phyloP scores from a whole-genome alignment of 1,284 basidiomycete genomes.

The Testicularia cyperi region DNA sequence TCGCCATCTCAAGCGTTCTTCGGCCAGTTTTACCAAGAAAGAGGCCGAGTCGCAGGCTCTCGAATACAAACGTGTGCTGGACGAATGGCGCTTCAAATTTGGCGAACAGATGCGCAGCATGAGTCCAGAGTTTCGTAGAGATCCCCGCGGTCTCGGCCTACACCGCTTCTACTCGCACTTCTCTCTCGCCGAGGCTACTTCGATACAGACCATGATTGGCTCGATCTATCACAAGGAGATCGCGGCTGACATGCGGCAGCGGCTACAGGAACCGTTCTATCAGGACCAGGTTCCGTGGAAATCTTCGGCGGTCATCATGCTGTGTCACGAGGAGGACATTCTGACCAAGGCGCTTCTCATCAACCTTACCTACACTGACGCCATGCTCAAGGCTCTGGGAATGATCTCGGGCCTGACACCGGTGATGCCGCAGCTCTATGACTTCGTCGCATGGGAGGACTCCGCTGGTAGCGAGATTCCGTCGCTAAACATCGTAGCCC shows the following conservation, averaged over 20 bases:
- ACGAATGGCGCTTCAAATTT: slow-evolving; percentile 36
- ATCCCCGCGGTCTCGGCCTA: slow-evolving; percentile 24
- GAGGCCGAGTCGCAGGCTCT: slow-evolving; percentile 24
- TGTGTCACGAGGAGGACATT: slow-evolving; percentile 22
- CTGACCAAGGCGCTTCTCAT: slow-evolving; percentile 30
- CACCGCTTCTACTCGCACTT: slow-evolving; percentile 36
- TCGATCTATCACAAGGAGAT: slow-evolving; percentile 32
- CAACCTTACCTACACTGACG: slow-evolving; percentile 25
- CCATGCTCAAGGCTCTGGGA: slow-evolving; percentile 26
- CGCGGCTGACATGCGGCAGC: slow-evolving; percentile 23
- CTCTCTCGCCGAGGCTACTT: slow-evolving; percentile 22
- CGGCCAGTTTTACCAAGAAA: slow-evolving; percentile 16
- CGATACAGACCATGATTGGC: slow-evolving; percentile 22
- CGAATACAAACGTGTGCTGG: slow-evolving; percentile 24
- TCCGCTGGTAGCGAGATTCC: slow-evolving; percentile 24
- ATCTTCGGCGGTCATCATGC: slow-evolving; percentile 15
- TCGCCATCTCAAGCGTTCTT: slow-evolving; percentile 23
- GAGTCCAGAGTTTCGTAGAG: slow-evolving; percentile 22
- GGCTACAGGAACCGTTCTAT: slow-evolving; percentile 19
- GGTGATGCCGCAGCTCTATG: slow-evolving; percentile 30
- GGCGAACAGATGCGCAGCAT: slow-evolving; percentile 36
- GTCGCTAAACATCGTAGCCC: slow-evolving; percentile 24
- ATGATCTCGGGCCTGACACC: slow-evolving; percentile 20
- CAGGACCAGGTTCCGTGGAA: slow-evolving; percentile 20
- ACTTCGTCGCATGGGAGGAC: slow-evolving; percentile 30